Conservation (phyloP, 345 rosid genomes). For the Eucalyptus sp. region DNA sequence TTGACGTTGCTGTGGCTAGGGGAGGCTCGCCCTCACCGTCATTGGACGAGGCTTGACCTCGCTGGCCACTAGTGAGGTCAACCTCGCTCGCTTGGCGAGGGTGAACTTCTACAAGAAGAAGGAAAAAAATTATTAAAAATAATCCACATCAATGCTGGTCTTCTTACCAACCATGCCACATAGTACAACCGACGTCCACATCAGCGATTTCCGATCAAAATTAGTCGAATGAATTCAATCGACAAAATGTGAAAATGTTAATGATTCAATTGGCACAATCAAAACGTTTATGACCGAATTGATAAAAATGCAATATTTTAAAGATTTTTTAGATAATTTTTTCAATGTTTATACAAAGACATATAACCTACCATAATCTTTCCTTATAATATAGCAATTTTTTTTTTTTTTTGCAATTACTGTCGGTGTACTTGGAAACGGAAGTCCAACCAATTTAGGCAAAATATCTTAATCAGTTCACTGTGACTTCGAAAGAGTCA, state of each 20-base stretch:
- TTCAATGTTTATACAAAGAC: not conserved
- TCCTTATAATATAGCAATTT: not conserved
- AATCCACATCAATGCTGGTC: not conserved
- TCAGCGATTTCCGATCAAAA: not conserved
- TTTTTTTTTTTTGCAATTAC: not conserved
- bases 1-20: not conserved
- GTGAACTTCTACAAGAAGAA: not conserved
- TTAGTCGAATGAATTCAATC: not conserved
- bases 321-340: too few species aligned
- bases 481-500: not conserved
- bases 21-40: not conserved
- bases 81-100: not conserved
- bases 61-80: not conserved
- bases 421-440: not conserved
- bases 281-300: too few species aligned
- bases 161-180: too few species aligned
- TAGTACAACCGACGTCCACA: rapidly evolving
- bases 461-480: not conserved
- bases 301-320: not conserved
- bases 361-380: not conserved
- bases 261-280: not conserved
- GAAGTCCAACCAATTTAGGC: not conserved
- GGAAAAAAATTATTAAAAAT: not conserved
- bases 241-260: too few species aligned
- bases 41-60: not conserved